Percentiles rank a stretch among this genome's conserved stretches.
These are phyloP conservation scores for Vanrija sp. DNA, from an alignment of 1,284 basidiomycete genomes.

Conservation along the genomic window DNA sequence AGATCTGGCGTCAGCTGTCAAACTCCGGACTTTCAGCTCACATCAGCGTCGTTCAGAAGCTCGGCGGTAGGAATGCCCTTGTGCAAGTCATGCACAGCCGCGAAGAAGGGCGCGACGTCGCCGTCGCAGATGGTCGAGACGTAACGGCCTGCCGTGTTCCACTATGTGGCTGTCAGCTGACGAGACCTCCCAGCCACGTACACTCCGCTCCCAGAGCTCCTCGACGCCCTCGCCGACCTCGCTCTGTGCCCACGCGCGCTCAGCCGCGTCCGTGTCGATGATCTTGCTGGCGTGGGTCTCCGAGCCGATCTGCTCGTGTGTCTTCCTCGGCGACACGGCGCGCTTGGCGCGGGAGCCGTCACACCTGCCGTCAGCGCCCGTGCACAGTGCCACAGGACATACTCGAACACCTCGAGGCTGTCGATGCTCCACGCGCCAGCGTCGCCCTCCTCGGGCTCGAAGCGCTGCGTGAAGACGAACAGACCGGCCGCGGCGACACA, in stretches of 20 bases:
- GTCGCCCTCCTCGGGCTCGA: slow-evolving; percentile 45
- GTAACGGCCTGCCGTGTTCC: slow-evolving; percentile 44
- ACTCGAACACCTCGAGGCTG: slow-evolving; percentile 42
- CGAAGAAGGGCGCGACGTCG: slow-evolving; percentile 34
- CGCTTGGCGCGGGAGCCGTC: slow-evolving; percentile 2
- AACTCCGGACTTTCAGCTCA: slow-evolving; percentile 21
- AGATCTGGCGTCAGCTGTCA: slow-evolving; percentile 36
- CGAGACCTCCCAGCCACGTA: background rate
- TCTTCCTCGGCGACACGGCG: background rate
- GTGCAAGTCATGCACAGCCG: slow-evolving; percentile 36
- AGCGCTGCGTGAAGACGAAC: slow-evolving; percentile 43
- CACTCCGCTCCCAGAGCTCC: slow-evolving; percentile 43
- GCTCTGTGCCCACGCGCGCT: slow-evolving; percentile 44
- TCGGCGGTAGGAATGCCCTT: slow-evolving; percentile 22
- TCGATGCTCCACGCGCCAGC: slow-evolving; percentile 46
- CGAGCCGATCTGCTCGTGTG: slow-evolving; percentile 43
- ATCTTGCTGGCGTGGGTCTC: slow-evolving; percentile 27
- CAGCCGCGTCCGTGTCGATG: slow-evolving; percentile 34
- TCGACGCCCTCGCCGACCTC: slow-evolving; percentile 49
- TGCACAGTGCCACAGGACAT: slow-evolving; percentile 12
- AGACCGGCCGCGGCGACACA: slow-evolving; percentile 39
- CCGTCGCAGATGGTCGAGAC: slow-evolving; percentile 36
- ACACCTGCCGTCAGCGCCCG: slow-evolving; percentile 14
- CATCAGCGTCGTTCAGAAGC: slow-evolving; percentile 38
- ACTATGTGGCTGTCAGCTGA: slow-evolving; percentile 23